Percentiles rank a stretch among this genome's conserved stretches.
Conservation (phyloP, 225 moss, liverwort and hornwort species). For the Sphagnum tenellum region DNA sequence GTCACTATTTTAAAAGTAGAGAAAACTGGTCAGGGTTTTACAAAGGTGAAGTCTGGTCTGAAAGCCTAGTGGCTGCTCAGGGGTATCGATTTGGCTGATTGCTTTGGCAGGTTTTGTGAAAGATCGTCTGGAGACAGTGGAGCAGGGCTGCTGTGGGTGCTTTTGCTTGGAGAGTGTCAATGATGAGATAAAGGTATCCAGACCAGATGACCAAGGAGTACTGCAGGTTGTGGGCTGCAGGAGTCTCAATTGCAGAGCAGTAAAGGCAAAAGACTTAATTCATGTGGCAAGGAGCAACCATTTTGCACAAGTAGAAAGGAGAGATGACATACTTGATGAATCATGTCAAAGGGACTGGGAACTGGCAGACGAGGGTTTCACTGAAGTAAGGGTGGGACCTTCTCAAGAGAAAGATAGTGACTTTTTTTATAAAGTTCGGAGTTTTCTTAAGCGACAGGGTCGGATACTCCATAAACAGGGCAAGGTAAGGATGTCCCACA, state of each 20-base stretch:
- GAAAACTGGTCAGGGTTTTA: neutral
- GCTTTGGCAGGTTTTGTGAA: conserved; percentile 10
- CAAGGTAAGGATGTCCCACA: conserved; percentile 14
- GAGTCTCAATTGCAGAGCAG: conserved; percentile 43
- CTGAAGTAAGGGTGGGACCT: conserved; percentile 10
- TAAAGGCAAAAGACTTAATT: conserved; percentile 39
- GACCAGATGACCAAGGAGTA: conserved; percentile 5
- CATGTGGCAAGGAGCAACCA: conserved; percentile 52
- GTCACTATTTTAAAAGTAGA: too few relatives aligned
- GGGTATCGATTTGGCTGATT: neutral
- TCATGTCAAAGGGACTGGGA: conserved; percentile 41
- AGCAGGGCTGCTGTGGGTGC: conserved; percentile 19
- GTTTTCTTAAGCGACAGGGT: conserved; percentile 61
- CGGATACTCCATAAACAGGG: conserved; percentile 44
- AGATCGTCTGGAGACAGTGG: conserved; percentile 4
- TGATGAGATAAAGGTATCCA: conserved; percentile 11
- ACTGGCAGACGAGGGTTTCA: conserved; percentile 29
- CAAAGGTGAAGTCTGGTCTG: too few relatives aligned
- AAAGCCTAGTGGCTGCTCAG: neutral
- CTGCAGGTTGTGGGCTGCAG: conserved; percentile 29
- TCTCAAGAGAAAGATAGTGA: conserved; percentile 47
- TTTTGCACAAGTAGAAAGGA: conserved; percentile 43
- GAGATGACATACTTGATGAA: conserved; percentile 15
- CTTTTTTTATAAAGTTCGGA: conserved; percentile 56
- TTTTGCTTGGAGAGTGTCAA: conserved; percentile 24